These are phyloP conservation scores for Laetiporus sulphureus DNA, from an alignment of 1,284 basidiomycete genomes.

Conservation along the genomic window DNA sequence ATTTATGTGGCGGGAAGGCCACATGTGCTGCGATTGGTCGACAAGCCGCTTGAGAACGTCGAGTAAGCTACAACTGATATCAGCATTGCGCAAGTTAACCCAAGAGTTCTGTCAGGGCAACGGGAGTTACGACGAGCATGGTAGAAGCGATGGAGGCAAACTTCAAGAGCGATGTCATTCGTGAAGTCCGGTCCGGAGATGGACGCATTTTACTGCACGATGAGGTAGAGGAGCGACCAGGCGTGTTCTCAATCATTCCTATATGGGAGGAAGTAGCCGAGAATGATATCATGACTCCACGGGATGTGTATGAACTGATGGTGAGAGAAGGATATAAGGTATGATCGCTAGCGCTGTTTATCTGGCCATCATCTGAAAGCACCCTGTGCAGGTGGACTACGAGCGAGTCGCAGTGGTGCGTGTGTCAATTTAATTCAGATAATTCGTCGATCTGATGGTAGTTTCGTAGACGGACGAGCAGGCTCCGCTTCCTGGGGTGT, in stretches of 20 bases:
- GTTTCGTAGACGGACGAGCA: slow-evolving; percentile 83
- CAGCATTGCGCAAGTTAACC: not conserved
- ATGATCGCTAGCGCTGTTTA: slow-evolving; percentile 8
- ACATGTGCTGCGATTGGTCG: slow-evolving; percentile 88
- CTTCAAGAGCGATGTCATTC: slow-evolving; percentile 87
- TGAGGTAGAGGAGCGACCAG: slow-evolving; percentile 90
- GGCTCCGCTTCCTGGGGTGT: slow-evolving; percentile 83
- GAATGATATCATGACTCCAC: slow-evolving; percentile 89
- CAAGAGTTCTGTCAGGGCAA: slow-evolving; percentile 51
- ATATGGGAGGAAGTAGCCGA: slow-evolving; percentile 85
- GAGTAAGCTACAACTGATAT: slow-evolving; percentile 54
- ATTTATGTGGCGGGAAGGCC: slow-evolving; percentile 88
- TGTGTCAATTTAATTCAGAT: slow-evolving; percentile 9
- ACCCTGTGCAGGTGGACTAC: slow-evolving; percentile 68
- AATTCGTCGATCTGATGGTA: too few relatives aligned
- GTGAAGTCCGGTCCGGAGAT: slow-evolving; percentile 67
- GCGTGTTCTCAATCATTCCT: slow-evolving; percentile 83
- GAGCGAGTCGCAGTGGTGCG: slow-evolving; percentile 80
- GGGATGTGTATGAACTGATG: slow-evolving; percentile 77
- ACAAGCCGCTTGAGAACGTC: slow-evolving; percentile 88
- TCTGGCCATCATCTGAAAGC: not conserved
- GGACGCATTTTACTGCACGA: slow-evolving; percentile 92
- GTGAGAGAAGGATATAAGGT: slow-evolving; percentile 74
- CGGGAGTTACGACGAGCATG: slow-evolving; percentile 87
- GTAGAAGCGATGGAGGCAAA: slow-evolving; percentile 92